These are phyloP conservation scores for Cladosporium austrohemisphaericum DNA, from an alignment of 2,329 filamentous ascomycete species.

Conservation along the genomic window DNA sequence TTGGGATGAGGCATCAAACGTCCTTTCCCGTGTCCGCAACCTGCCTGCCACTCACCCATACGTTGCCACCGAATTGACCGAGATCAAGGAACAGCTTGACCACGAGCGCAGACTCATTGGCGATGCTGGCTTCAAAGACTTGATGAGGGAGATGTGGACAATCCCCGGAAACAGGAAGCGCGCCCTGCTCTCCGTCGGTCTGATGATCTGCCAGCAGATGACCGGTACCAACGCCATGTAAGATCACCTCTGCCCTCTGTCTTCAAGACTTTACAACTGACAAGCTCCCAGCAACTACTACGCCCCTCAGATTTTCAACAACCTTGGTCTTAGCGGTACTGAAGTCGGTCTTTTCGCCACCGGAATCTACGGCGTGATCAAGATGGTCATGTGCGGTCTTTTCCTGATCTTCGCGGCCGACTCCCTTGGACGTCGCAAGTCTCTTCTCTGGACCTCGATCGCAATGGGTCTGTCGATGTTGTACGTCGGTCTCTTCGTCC, in stretches of 20 bases:
- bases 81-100: constrained; percentile 64
- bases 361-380: constrained; percentile 69
- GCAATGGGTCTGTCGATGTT: constrained; percentile 59
- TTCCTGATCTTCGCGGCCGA: constrained; percentile 74
- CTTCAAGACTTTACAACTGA: background rate
- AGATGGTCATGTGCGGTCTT: constrained; percentile 59
- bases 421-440: constrained; percentile 63
- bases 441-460: constrained; percentile 44
- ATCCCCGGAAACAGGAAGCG: constrained; percentile 62
- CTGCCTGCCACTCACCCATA: constrained; percentile 59
- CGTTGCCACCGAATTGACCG: constrained; percentile 52
- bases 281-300: constrained; percentile 54
- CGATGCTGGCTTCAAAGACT: constrained; percentile 59
- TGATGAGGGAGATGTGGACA: constrained; percentile 65
- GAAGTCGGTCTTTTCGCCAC: constrained; percentile 65
- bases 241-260: background rate
- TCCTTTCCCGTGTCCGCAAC: constrained; percentile 54
- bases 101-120: constrained; percentile 66
- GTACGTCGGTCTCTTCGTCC: constrained; percentile 68
- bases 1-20: constrained; percentile 60
- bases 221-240: constrained; percentile 55
- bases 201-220: constrained; percentile 69
- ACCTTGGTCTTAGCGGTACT: constrained; percentile 58
- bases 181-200: constrained; percentile 60
- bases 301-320: constrained; percentile 61